These are phyloP conservation scores for Mycena maculata DNA, from an alignment of 768 basidiomycete species.

Conservation along the genomic window DNA sequence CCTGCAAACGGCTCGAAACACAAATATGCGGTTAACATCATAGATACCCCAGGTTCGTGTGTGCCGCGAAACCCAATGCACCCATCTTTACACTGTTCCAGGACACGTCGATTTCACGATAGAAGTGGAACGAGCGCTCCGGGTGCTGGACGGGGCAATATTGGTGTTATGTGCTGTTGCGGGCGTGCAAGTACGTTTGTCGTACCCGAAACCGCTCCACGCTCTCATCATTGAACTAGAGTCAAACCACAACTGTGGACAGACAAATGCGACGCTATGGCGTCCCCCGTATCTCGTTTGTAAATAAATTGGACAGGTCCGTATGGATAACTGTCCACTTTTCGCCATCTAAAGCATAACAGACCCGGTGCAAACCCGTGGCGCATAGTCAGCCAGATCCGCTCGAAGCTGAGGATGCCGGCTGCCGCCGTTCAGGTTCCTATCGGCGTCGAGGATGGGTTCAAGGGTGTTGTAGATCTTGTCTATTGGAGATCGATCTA, in stretches of 20 bases:
- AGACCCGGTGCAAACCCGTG: conserved; percentile 98
- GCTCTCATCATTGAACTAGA: conserved; percentile 55
- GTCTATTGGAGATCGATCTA: conserved; percentile 95
- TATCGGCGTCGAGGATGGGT: conserved; percentile 89
- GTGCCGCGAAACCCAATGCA: neutral
- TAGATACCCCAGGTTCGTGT: conserved; percentile 88
- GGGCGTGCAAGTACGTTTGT: conserved; percentile 82
- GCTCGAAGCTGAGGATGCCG: conserved; percentile 89
- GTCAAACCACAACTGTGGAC: conserved; percentile 99
- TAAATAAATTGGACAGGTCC: conserved; percentile 98
- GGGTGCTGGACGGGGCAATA: conserved; percentile 96
- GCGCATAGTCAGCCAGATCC: conserved; percentile 92
- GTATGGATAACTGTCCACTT: conserved; percentile 19
- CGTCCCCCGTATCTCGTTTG: conserved; percentile 94
- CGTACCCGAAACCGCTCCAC: neutral
- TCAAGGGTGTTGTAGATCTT: conserved; percentile 93
- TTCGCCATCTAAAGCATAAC: conserved; percentile 11
- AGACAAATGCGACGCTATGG: conserved; percentile 98
- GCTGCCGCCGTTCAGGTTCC: conserved; percentile 97
- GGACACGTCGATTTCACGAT: conserved; percentile 99
- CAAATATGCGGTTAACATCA: conserved; percentile 96
- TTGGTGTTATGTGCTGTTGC: conserved; percentile 97
- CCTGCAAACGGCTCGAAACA: conserved; percentile 70
- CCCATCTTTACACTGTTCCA: conserved; percentile 41
- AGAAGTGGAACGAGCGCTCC: conserved; percentile 96